These are phyloP conservation scores for Eucalyptus brandiana DNA, from an alignment of 345 rosid genomes.

Conservation along the genomic window DNA sequence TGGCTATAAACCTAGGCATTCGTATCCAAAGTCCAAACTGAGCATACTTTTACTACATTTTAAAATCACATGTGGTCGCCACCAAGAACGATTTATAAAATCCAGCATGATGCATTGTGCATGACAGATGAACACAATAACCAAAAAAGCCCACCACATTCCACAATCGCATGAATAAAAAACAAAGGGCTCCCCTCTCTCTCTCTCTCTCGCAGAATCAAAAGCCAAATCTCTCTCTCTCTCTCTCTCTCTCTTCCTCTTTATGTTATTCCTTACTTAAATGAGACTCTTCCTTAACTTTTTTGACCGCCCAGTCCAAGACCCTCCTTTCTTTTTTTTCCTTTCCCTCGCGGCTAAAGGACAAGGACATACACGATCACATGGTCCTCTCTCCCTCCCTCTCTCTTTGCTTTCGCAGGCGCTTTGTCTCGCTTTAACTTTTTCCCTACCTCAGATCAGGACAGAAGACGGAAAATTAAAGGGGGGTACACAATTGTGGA, in stretches of 20 bases:
- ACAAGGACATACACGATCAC: neutral
- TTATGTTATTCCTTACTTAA: neutral
- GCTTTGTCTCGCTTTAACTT: neutral
- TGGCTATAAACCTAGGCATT: neutral
- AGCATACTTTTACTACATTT: neutral
- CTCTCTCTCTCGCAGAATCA: neutral
- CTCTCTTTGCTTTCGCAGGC: neutral
- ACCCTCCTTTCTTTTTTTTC: neutral
- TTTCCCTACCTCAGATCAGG: neutral
- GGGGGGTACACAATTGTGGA: neutral
- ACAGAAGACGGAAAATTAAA: neutral
- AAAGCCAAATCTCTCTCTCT: neutral
- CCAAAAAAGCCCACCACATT: neutral
- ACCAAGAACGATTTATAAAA: neutral
- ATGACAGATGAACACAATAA: neutral
- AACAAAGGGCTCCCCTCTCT: neutral
- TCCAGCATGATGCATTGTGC: neutral
- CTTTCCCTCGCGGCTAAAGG: neutral
- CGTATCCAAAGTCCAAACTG: neutral
- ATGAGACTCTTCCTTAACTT: neutral
- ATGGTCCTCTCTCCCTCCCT: neutral
- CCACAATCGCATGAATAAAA: neutral
- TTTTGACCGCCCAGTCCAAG: neutral
- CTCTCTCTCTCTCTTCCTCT: neutral
- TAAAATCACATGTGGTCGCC: neutral